Percentiles rank a stretch among this genome's conserved stretches.
Evolutionary conservation across 208 protist genomes (phyloP).

Genomic region (Trypanosomatidae sp.): DNA sequence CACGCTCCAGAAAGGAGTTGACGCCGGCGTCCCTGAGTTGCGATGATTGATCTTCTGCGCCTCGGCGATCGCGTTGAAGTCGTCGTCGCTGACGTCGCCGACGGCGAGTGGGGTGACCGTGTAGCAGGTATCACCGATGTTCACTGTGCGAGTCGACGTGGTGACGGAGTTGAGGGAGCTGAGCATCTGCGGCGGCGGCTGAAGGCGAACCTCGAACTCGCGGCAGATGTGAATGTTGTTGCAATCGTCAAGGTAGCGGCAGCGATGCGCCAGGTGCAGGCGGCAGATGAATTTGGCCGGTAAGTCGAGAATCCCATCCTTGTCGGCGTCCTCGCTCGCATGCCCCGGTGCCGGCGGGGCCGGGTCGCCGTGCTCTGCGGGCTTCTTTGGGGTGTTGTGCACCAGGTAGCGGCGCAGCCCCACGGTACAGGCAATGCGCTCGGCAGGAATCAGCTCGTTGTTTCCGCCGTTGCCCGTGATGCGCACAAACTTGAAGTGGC

Average conservation of each 20-base stretch:
- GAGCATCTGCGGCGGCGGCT: constrained; percentile 70
- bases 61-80: constrained; percentile 67
- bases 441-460: constrained; percentile 72
- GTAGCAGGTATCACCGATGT: constrained; percentile 73
- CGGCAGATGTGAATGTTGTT: constrained; percentile 93
- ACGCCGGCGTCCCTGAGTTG: constrained; percentile 13
- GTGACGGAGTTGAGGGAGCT: constrained; percentile 45
- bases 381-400: constrained; percentile 53
- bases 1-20: constrained; percentile 11
- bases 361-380: too few relatives aligned
- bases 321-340: constrained; percentile 23
- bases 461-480: constrained; percentile 61
- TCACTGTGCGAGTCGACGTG: constrained; percentile 58
- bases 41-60: constrained; percentile 38
- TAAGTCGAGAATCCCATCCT: constrained; percentile 55
- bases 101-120: constrained; percentile 59
- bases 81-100: constrained; percentile 70
- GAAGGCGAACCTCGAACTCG: constrained; percentile 76
- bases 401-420: constrained; percentile 83
- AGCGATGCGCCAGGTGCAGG: constrained; percentile 84
- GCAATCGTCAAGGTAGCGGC: constrained; percentile 90
- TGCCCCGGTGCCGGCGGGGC: neutral
- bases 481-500: constrained; percentile 64
- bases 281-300: constrained; percentile 87
- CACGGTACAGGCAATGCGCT: constrained; percentile 78